Base-by-base conservation (phyloP, 1,284 basidiomycete genomes). In the Coniophora puteana region DNA sequence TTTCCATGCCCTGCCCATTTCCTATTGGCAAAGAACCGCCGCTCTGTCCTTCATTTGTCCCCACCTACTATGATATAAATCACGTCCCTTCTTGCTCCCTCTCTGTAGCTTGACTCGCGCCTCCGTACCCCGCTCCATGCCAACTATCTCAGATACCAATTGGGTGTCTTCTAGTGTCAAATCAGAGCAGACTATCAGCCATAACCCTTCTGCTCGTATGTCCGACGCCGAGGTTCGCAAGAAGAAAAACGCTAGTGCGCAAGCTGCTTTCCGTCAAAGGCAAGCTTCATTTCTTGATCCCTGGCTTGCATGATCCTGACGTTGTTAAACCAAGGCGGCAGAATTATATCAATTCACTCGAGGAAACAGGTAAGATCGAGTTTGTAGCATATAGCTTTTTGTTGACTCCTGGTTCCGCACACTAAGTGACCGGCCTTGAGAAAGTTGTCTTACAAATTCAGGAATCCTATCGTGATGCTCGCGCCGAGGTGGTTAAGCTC, bases 281-380 rank as follows among this genome's bases (percentile, higher is more conserved):
- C 59, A 36, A 43, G 47, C 46, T 27, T 33, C 29, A 35, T 22
- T 16, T 39, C 40, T 34, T 14, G n/a, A 4, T 32, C 10, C 34
- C 27, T 35, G 68, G 69, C 40, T 21, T 14, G n/a, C 36, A 39
- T 36, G 27, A 38, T 24, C 16, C 36, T 44, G 31, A 41, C 57
- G 58, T 44, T 62, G 48, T 13, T 69, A 68, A 58, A 84, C 76
- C 76, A 30, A 70, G 87, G 54, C 73, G 87, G 50, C 83, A 84
- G 38, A 89, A 86, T 63, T 90, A 90, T 60, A 90, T 90, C 57
- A 78, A 84, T 34, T 89, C 86, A n/a, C 75, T 90, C 49, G 88
- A 90, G 61, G 87, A 88, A 63, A 88, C 87, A 70, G 86, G 86
- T 84, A 56, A 67, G 62, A 48, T 41, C 22, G 26, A 30, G 35